Evolutionary conservation across 2,329 filamentous ascomycete genomes (phyloP), one percentile per base, ranked within the genome.

Genomic region (Fusarium napiforme): DNA sequence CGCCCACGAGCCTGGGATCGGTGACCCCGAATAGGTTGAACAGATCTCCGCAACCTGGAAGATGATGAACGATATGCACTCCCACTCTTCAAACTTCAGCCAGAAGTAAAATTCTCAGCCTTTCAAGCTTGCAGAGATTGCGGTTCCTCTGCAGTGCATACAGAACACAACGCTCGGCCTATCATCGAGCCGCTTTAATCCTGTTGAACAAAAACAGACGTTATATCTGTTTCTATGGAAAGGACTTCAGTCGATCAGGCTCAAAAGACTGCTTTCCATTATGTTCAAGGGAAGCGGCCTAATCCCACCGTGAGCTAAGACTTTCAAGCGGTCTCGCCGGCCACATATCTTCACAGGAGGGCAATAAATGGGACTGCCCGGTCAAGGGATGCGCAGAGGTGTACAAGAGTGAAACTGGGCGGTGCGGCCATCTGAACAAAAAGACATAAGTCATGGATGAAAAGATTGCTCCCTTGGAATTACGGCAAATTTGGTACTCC

Each of bases 21-120:
- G 23, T 11, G 7, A 26, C 16, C 18, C 18, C 0, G 43, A 18
- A 8, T 45, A 8, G 0, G 23, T 46, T 0, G 43, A 46, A 15
- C 43, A 46, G 23, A 3, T 46, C 12, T 4, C 4, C 0, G 21
- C 43, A 1, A 46, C 23, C 4, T 46, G 23, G 18, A 21, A 46
- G 5, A 46, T 46, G 43, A 11, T 9, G 4, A 8, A 8, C 4
- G 16, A 26, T 11, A 19, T 46, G 5, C 23, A 14, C 7, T 4
- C 8, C 18, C 23, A 3, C 4, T 28, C 43, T 46, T 46, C 11
- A 0, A 21, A 46, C 12, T 14, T 14, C 5, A 9, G 6, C 18
- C 43, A 46, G 43, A 46, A 46, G 18, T 4, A 46, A 28, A 28
- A 9, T 28, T 15, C 26, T 28, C 26, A 1, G 23, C 9, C 43